These are phyloP conservation scores for Salvia miltiorrhiza DNA, from an alignment of 257 asterid species.

Conservation along the genomic window DNA sequence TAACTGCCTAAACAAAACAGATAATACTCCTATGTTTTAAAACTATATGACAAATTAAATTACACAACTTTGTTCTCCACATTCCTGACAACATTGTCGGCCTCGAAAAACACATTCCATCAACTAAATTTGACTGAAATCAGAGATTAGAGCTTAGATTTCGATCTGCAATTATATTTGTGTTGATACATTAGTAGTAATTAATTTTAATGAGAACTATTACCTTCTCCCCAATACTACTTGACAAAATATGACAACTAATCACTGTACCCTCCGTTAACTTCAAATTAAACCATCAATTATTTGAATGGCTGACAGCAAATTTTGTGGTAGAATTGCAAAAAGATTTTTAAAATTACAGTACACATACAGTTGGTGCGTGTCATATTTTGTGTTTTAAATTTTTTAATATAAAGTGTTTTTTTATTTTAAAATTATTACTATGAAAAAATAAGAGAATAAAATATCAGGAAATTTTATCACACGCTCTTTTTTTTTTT, in stretches of 20 bases:
- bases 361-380: too few species aligned
- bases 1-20: background rate
- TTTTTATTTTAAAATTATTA: too few species aligned
- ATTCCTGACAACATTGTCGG: conserved; percentile 32
- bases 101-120: conserved; percentile 20
- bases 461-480: too few species aligned
- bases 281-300: background rate
- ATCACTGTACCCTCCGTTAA: background rate
- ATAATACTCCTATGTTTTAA: background rate
- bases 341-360: background rate
- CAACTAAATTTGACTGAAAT: conserved; percentile 25
- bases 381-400: too few species aligned
- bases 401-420: too few species aligned
- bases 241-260: conserved; percentile 26
- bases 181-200: background rate
- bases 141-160: background rate
- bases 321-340: background rate
- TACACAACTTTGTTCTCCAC: background rate
- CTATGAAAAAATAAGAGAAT: too few species aligned
- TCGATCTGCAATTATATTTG: conserved; percentile 14
- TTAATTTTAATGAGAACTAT: background rate
- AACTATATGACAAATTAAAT: background rate
- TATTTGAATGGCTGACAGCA: background rate
- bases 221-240: background rate
- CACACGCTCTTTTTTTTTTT: too few species aligned